phyloP scores from a whole-genome alignment of 441 rosid genomes.

The Gossypium laxum region DNA sequence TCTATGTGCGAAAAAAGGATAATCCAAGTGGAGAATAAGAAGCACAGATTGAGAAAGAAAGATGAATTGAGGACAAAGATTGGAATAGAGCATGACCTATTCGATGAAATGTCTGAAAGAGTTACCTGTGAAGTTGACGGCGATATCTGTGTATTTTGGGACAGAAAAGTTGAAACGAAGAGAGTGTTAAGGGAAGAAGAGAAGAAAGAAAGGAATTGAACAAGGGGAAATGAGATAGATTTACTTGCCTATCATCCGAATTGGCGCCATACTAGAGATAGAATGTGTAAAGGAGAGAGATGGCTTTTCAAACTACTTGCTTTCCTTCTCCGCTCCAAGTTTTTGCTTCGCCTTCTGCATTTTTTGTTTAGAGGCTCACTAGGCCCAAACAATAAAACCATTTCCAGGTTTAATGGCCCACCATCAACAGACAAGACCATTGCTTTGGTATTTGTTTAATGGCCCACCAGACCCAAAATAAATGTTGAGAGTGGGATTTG shows the following conservation, averaged over 20 bases:
- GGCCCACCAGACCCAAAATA: no score
- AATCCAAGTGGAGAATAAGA: constrained; percentile 1
- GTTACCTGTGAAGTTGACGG: constrained; percentile 88
- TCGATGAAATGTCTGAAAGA: constrained; percentile 54
- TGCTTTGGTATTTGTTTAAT: no score
- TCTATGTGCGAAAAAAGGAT: constrained; percentile 27
- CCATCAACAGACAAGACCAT: no score
- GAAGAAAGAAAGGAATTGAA: neutral
- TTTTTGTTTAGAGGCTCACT: no score
- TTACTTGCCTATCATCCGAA: constrained; percentile 71
- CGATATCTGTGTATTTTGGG: constrained; percentile 53
- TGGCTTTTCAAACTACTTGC: neutral
- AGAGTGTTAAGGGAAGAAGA: neutral
- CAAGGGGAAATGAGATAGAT: neutral
- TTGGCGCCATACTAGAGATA: constrained; percentile 41
- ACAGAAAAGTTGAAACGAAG: neutral
- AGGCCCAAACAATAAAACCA: no score
- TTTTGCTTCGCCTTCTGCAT: neutral
- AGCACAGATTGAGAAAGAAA: neutral
- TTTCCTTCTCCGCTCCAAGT: neutral
- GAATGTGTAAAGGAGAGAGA: neutral
- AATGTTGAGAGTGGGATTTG: constrained; percentile 47
- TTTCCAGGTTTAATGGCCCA: no score
- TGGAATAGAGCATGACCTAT: constrained; percentile 20
- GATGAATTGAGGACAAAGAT: neutral